Evolutionary conservation across 2,329 filamentous ascomycete species (phyloP).

Genomic region (Cytospora chrysosperma): DNA sequence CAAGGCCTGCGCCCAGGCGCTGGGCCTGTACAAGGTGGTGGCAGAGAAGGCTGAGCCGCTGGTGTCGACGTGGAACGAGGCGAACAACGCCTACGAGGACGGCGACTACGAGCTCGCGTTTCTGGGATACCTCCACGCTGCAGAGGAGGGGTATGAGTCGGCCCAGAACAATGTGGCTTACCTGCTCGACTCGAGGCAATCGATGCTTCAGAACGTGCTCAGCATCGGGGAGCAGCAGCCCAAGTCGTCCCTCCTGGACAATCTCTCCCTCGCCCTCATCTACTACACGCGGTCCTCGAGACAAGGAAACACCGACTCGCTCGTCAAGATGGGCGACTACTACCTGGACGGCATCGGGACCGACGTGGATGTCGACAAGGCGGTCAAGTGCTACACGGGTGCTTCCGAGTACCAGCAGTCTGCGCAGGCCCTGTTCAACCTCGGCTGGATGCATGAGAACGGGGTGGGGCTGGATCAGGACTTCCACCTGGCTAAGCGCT

Average conservation of each 20-base stretch:
- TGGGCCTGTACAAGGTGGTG: constrained; percentile 79
- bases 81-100: constrained; percentile 76
- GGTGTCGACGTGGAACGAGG: constrained; percentile 77
- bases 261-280: constrained; percentile 69
- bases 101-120: constrained; percentile 80
- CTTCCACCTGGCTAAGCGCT: constrained; percentile 94
- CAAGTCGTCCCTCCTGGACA: constrained; percentile 44
- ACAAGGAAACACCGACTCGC: constrained; percentile 87
- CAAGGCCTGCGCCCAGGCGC: constrained; percentile 72
- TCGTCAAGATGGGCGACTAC: constrained; percentile 98
- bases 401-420: constrained; percentile 90
- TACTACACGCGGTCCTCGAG: constrained; percentile 95
- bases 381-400: constrained; percentile 87
- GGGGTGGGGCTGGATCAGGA: constrained; percentile 90
- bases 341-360: constrained; percentile 83
- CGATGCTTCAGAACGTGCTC: constrained; percentile 55
- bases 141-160: constrained; percentile 87
- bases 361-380: constrained; percentile 72
- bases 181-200: constrained; percentile 73
- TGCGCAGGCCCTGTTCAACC: constrained; percentile 93
- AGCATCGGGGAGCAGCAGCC: constrained; percentile 39
- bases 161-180: constrained; percentile 89
- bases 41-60: constrained; percentile 71
- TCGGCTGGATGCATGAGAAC: constrained; percentile 99
- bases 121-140: constrained; percentile 79